A percentile compares a stretch with the other conserved stretches of the same genome.
Evolutionary conservation across 1,284 basidiomycete genomes (phyloP).

Genomic region (Anthracocystis panici-leucophaei): DNA sequence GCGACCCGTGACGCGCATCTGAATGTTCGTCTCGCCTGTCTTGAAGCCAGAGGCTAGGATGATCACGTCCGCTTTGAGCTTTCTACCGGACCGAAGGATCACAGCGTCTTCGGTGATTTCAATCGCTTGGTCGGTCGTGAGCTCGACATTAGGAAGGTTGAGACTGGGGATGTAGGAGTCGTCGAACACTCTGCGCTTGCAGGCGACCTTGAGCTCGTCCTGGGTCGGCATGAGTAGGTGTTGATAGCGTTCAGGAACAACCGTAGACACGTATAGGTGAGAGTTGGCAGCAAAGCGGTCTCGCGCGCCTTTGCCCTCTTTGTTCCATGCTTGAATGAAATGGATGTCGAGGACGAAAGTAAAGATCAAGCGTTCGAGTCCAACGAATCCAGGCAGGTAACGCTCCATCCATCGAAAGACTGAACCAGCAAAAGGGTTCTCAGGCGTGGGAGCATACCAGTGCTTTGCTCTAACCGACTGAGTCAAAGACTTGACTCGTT

Average conservation of each 20-base stretch:
- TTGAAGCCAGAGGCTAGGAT: constrained; percentile 51
- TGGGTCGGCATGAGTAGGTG: constrained; percentile 52
- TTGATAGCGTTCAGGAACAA: constrained; percentile 56
- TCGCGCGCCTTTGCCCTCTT: constrained; percentile 30
- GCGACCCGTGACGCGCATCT: constrained; percentile 38
- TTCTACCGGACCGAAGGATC: constrained; percentile 33
- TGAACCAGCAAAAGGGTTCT: constrained; percentile 26
- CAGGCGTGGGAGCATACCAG: constrained; percentile 46
- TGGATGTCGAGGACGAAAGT: constrained; percentile 41
- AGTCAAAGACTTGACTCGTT: constrained; percentile 32
- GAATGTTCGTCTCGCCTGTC: constrained; percentile 28
- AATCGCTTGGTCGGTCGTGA: constrained; percentile 26
- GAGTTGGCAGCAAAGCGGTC: constrained; percentile 32
- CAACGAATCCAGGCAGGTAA: constrained; percentile 31
- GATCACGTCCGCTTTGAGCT: constrained; percentile 47
- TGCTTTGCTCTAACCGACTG: constrained; percentile 54
- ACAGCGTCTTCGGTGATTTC: constrained; percentile 39
- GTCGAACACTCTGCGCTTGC: constrained; percentile 58
- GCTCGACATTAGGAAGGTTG: constrained; percentile 44
- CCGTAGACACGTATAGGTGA: constrained; percentile 40
- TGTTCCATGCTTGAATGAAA: constrained; percentile 30
- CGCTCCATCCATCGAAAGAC: constrained; percentile 18
- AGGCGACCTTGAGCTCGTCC: constrained; percentile 45
- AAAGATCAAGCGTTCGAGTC: constrained; percentile 30
- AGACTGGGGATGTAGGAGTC: constrained; percentile 44